phyloP scores from a whole-genome alignment of 495 filamentous ascomycete genomes.

The Daldinia loculata region DNA sequence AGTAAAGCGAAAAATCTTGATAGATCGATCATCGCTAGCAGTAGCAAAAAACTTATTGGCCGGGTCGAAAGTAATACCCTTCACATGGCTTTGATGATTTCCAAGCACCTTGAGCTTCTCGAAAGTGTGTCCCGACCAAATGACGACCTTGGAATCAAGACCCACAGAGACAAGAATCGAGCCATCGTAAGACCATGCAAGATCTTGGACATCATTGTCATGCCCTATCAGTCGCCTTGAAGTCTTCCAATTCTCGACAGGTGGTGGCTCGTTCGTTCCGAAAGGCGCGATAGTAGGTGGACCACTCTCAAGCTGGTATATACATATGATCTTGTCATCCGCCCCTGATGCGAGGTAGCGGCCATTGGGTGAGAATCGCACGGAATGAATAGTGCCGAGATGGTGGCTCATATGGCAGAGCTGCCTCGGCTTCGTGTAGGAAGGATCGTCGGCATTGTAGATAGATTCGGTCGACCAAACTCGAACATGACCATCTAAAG shows the following conservation, averaged over 20 bases:
- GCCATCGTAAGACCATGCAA: slow-evolving; percentile 96
- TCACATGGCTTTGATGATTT: slow-evolving; percentile 95
- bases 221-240: slow-evolving; percentile 91
- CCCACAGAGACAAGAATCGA: slow-evolving; percentile 96
- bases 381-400: slow-evolving; percentile 94
- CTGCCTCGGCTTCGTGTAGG: slow-evolving; percentile 82
- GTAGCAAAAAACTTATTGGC: slow-evolving; percentile 99
- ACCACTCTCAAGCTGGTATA: slow-evolving; percentile 88
- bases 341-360: slow-evolving; percentile 95
- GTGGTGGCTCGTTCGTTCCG: slow-evolving; percentile 90
- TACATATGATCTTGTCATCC: slow-evolving; percentile 97
- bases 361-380: slow-evolving; percentile 92
- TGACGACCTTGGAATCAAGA: slow-evolving; percentile 95
- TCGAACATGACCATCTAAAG: slow-evolving; percentile 85
- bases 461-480: slow-evolving; percentile 98
- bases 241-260: slow-evolving; percentile 97
- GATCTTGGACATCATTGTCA: slow-evolving; percentile 98
- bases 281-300: slow-evolving; percentile 62
- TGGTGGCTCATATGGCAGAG: slow-evolving; percentile 98
- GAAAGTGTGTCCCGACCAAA: slow-evolving; percentile 97
- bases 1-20: slow-evolving; percentile 96
- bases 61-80: slow-evolving; percentile 97
- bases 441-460: slow-evolving; percentile 75
- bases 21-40: slow-evolving; percentile 93
- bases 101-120: slow-evolving; percentile 94